These are phyloP conservation scores for Auriscalpium vulgare DNA, from an alignment of 768 basidiomycete species.

Conservation along the genomic window DNA sequence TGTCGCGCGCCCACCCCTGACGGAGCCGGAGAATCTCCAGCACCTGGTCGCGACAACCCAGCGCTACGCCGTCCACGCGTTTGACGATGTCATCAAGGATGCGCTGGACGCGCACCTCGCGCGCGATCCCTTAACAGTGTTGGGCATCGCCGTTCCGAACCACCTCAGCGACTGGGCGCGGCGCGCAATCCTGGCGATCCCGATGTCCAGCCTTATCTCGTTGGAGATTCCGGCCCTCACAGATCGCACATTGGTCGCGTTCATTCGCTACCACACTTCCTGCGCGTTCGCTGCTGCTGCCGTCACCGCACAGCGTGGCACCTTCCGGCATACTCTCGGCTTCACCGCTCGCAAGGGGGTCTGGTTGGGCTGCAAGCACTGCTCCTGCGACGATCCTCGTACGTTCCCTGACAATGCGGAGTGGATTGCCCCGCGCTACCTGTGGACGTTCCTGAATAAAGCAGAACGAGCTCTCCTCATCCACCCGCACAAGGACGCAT, in stretches of 20 bases:
- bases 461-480: too few relatives aligned
- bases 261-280: not conserved
- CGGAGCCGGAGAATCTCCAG: not conserved
- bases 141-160: not conserved
- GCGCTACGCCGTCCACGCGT: not conserved
- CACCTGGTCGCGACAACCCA: not conserved
- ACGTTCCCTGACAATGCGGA: too few relatives aligned
- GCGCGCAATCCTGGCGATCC: not conserved
- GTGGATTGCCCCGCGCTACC: too few relatives aligned
- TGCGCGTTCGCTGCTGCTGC: not conserved
- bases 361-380: too few relatives aligned
- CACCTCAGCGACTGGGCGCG: not conserved
- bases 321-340: too few relatives aligned
- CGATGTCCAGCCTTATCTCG: not conserved
- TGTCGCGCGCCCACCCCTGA: not conserved
- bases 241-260: not conserved
- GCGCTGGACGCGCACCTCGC: not conserved
- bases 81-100: not conserved
- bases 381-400: too few relatives aligned
- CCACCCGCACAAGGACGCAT: too few relatives aligned
- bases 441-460: too few relatives aligned
- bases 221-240: not conserved
- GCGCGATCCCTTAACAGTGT: not conserved
- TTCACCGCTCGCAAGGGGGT: too few relatives aligned
- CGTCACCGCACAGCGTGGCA: too few relatives aligned